Evolutionary conservation across 768 basidiomycete genomes (phyloP).

Genomic region (Kwoniella botswanensis): DNA sequence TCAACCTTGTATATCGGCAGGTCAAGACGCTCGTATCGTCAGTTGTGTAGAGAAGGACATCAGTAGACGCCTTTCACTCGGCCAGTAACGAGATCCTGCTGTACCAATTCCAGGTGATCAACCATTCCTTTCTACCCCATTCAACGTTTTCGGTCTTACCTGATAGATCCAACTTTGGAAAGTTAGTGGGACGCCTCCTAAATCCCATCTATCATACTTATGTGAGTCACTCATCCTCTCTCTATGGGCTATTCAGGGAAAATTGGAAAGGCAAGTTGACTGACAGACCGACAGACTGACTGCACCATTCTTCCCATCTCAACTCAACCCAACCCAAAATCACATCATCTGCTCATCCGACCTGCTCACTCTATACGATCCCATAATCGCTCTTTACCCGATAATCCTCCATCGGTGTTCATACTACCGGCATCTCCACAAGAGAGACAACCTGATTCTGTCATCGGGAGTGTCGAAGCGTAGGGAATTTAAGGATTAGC

Average conservation of each 20-base stretch:
- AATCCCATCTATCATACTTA: neutral
- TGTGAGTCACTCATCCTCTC: slow-evolving; percentile 1
- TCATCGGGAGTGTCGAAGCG: neutral
- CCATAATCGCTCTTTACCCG: slow-evolving; percentile 6
- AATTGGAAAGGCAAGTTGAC: slow-evolving; percentile 1
- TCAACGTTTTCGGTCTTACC: neutral
- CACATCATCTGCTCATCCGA: slow-evolving; percentile 6
- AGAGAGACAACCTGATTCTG: neutral
- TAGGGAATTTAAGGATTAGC: slow-evolving; percentile 1
- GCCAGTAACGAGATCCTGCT: neutral
- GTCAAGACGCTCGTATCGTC: neutral
- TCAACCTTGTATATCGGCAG: neutral
- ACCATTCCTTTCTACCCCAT: neutral
- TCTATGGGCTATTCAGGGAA: slow-evolving; percentile 3
- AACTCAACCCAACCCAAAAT: neutral
- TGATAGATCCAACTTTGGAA: neutral
- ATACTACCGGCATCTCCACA: neutral
- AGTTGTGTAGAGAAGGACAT: slow-evolving; percentile 1
- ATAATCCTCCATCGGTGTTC: slow-evolving; percentile 5
- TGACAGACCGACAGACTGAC: neutral
- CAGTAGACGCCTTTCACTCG: slow-evolving; percentile 2
- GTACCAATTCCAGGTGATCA: neutral
- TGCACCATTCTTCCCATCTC: neutral
- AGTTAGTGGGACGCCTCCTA: neutral
- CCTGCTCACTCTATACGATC: neutral